phyloP scores from a whole-genome alignment of 306 rosid species.

The Quercus alba region DNA sequence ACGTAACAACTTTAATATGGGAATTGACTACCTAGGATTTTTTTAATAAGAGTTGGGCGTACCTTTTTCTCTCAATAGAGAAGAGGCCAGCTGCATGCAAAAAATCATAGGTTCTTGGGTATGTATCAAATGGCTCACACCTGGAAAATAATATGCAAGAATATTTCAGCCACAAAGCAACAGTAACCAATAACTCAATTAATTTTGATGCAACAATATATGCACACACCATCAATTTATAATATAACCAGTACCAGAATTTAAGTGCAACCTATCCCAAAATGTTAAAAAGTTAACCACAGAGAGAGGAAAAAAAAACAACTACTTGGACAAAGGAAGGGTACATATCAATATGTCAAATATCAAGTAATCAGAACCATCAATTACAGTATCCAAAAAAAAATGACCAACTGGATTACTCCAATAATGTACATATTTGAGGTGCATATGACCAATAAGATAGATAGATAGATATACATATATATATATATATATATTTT shows the following conservation, averaged over 20 bases:
- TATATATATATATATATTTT: too few species aligned
- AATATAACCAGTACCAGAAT: too few species aligned
- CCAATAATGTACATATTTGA: background rate
- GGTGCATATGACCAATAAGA: background rate
- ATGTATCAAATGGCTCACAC: conserved; percentile 97
- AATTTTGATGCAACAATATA: background rate
- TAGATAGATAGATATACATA: too few species aligned
- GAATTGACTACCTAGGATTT: conserved; percentile 7
- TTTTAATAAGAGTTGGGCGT: conserved; percentile 19
- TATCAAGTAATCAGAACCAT: background rate
- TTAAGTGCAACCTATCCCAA: background rate
- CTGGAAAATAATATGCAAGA: conserved; percentile 34
- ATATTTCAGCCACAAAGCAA: background rate
- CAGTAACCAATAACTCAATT: background rate
- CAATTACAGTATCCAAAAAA: background rate
- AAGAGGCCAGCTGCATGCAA: conserved; percentile 85
- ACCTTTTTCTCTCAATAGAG: conserved; percentile 83
- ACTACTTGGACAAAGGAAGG: too few species aligned
- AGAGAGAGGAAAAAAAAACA: too few species aligned
- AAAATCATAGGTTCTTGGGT: conserved; percentile 94
- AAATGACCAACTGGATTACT: background rate
- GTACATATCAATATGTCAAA: background rate
- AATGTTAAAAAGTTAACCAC: background rate
- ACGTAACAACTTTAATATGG: background rate
- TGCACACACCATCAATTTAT: too few species aligned